Percentiles rank a stretch among this genome's conserved stretches.
Conservation (phyloP, 2,329 filamentous ascomycete species). For the Colletotrichum sp. region DNA sequence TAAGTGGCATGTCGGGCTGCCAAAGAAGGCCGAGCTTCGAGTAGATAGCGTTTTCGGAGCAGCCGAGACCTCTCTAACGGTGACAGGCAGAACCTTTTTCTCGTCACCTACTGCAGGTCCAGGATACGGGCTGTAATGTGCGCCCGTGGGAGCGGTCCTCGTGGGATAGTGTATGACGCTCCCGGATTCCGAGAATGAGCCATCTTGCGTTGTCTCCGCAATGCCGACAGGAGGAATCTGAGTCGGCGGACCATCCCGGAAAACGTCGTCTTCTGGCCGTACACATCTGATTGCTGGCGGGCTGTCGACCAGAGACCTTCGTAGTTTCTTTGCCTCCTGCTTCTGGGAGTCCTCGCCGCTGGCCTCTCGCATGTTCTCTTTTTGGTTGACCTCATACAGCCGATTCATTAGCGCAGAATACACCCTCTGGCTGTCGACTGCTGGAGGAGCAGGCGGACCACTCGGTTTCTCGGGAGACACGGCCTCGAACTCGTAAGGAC, state of each 20-base stretch:
- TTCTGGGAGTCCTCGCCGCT: neutral
- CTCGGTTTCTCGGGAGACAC: neutral
- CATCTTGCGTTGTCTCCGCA: neutral
- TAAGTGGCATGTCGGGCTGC: constrained; percentile 54
- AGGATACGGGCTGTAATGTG: neutral
- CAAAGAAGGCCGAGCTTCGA: constrained; percentile 55
- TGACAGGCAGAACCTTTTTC: neutral
- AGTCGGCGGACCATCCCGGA: constrained; percentile 23
- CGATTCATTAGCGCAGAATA: constrained; percentile 70
- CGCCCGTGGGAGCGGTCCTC: neutral
- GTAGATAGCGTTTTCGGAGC: constrained; percentile 38
- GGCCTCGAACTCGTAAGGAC: constrained; percentile 1
- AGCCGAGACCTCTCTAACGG: constrained; percentile 15
- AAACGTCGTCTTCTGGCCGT: constrained; percentile 36
- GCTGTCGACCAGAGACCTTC: neutral
- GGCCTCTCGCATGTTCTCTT: neutral
- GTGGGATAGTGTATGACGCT: neutral
- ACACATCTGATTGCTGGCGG: constrained; percentile 34
- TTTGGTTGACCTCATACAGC: constrained; percentile 43
- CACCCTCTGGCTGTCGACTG: constrained; percentile 62
- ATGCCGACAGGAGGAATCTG: neutral
- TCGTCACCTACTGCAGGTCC: neutral
- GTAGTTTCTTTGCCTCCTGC: neutral
- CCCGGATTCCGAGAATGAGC: neutral
- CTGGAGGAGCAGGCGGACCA: constrained; percentile 23